Evolutionary conservation across 257 asterid genomes (phyloP).

Genomic region (Plantago major): DNA sequence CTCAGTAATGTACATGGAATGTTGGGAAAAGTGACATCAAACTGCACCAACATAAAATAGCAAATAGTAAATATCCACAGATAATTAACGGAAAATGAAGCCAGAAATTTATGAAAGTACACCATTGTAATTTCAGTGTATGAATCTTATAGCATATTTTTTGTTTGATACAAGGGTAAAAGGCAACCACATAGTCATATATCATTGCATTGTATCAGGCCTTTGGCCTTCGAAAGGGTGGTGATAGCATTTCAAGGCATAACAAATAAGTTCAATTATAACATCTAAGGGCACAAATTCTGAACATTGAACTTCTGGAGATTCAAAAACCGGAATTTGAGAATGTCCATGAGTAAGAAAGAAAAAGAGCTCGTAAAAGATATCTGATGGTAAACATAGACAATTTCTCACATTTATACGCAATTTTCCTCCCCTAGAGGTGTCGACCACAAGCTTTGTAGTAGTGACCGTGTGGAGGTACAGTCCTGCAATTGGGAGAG

Average conservation of each 20-base stretch:
- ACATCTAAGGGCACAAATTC: neutral
- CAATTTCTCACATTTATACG: conserved; percentile 66
- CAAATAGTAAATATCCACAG: conserved; percentile 16
- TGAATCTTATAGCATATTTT: no score
- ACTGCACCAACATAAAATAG: conserved; percentile 48
- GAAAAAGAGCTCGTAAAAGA: neutral
- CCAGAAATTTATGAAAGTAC: neutral
- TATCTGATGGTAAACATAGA: neutral
- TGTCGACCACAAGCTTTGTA: conserved; percentile 89
- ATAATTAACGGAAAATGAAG: conserved; percentile 7
- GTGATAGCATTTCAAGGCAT: neutral
- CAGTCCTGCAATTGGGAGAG: conserved; percentile 59
- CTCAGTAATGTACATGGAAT: conserved; percentile 87
- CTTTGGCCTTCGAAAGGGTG: neutral
- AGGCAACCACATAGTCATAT: no score
- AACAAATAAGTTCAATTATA: neutral
- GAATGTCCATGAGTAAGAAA: no score
- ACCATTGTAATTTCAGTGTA: no score
- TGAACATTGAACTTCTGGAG: neutral
- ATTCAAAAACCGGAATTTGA: no score
- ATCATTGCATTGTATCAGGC: no score
- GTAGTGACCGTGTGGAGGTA: conserved; percentile 80
- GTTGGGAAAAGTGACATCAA: conserved; percentile 86
- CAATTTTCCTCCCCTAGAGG: conserved; percentile 90
- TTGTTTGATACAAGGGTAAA: no score